Evolutionary conservation across 2,329 filamentous ascomycete species (phyloP), one percentile per base, ranked within the genome.

Genomic region (Elsinoe necatrix): DNA sequence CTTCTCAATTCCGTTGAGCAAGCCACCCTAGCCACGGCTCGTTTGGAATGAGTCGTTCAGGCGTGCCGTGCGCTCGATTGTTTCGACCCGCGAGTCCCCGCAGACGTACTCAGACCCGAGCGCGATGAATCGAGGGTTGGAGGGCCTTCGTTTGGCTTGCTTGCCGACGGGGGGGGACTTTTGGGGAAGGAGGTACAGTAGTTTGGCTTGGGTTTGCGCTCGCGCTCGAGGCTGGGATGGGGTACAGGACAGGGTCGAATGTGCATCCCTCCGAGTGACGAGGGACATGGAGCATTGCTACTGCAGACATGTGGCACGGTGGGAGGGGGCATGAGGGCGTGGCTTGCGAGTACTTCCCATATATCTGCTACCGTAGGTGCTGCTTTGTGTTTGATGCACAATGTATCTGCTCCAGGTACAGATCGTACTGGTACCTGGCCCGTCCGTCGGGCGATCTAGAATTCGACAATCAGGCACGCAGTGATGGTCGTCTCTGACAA

Each of bases 1-100:
- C 4, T 3, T 9, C 16, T 11, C 39, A 50, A 50, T 50, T 43
- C 27, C 45, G 45, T 50, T 50, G 45, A 50, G 45, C 45, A n/a
- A 45, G 41, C 41, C 41, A 45, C 41, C n/a, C 41, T 25, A 18
- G 41, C 41, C 41, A 45, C 20, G 41, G 8, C 12, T 25, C 39
- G 14, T 45, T n/a, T 42, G 39, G 20, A n/a, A 42, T 42, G 39
- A 42, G 20, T 47, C 43, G 43, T 50, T 34, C 41, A 45, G 41
- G 41, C 41, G 41, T 45, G 41, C 41, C 41, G 41, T 21, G 41
- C 34, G 34, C 14, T 37, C 34, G 34, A 6, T 37, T 37, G 9
- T 6, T 14, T 4, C 34, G 4, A 6, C 12, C 34, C 34, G 34
- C 5, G 34, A 37, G 27, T 29, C 27, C 4, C 9, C 4, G 27